A percentile compares a stretch with the other conserved stretches of the same genome.
phyloP scores from a whole-genome alignment of 2,329 filamentous ascomycete genomes.

The Penicillium sp. region DNA sequence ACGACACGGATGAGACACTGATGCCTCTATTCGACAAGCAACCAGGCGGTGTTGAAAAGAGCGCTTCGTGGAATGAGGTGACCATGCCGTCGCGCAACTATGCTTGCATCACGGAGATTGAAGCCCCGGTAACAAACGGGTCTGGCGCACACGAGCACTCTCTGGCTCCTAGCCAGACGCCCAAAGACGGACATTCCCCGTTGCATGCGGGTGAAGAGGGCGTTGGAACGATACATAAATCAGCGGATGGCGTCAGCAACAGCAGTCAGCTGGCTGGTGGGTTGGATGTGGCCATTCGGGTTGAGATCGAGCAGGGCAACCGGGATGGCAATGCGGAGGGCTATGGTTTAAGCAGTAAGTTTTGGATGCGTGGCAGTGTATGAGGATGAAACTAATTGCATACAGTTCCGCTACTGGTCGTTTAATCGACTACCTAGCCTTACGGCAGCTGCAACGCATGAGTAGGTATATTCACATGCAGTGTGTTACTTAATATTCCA shows the following conservation, averaged over 20 bases:
- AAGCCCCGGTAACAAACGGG: conserved; percentile 24
- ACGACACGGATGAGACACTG: conserved; percentile 61
- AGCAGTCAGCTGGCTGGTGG: conserved; percentile 37
- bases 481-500: background rate
- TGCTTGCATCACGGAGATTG: conserved; percentile 57
- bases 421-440: background rate
- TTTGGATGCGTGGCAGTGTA: background rate
- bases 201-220: conserved; percentile 73
- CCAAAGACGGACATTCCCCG: conserved; percentile 64
- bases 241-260: conserved; percentile 52
- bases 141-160: conserved; percentile 11
- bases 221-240: conserved; percentile 73
- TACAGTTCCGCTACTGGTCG: conserved; percentile 8
- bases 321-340: conserved; percentile 40
- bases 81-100: conserved; percentile 74
- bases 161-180: conserved; percentile 23
- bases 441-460: background rate
- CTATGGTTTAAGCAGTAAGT: conserved; percentile 48
- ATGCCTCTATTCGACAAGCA: conserved; percentile 61
- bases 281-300: conserved; percentile 43
- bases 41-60: conserved; percentile 58
- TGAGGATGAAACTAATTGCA: background rate
- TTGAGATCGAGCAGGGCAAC: conserved; percentile 46
- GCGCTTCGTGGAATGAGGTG: conserved; percentile 69
- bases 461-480: background rate